Evolutionary conservation across 345 rosid species (phyloP).

Genomic region (Excoecaria agallocha): DNA sequence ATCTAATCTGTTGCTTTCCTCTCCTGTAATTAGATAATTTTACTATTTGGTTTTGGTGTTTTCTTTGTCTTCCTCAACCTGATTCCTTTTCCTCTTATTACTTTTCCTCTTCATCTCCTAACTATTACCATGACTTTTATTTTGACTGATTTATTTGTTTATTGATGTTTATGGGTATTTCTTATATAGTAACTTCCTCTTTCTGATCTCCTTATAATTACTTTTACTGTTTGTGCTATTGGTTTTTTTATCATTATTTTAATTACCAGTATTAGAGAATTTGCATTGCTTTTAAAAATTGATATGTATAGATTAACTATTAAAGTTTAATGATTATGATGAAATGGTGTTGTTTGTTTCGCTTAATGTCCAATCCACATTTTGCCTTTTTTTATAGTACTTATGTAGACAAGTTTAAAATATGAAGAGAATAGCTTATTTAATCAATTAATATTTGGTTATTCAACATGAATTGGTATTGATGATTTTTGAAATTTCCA

Average conservation of each 20-base stretch:
- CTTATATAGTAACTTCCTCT: slow-evolving; percentile 4
- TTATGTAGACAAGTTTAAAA: no score
- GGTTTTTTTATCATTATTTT: neutral
- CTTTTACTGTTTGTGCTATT: neutral
- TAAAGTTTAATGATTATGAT: no score
- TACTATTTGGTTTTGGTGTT: slow-evolving; percentile 50
- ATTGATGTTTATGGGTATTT: slow-evolving; percentile 5
- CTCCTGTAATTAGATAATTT: slow-evolving; percentile 61
- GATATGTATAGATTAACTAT: neutral
- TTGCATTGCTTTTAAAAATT: neutral
- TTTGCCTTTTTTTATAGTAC: no score
- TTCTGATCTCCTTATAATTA: neutral
- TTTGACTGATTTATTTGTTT: slow-evolving; percentile 39
- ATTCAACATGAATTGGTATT: no score
- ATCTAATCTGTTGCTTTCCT: slow-evolving; percentile 67
- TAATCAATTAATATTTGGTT: no score
- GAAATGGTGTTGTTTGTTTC: no score
- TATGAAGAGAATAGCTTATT: no score
- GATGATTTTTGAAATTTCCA: no score
- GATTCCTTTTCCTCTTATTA: slow-evolving; percentile 48
- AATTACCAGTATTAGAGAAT: neutral
- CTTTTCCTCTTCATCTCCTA: slow-evolving; percentile 19
- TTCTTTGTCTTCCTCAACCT: slow-evolving; percentile 59
- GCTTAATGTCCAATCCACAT: no score
- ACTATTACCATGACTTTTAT: slow-evolving; percentile 38